Evolutionary conservation across 2,329 filamentous ascomycete genomes (phyloP).

Genomic region (Karstenula rhodostoma): DNA sequence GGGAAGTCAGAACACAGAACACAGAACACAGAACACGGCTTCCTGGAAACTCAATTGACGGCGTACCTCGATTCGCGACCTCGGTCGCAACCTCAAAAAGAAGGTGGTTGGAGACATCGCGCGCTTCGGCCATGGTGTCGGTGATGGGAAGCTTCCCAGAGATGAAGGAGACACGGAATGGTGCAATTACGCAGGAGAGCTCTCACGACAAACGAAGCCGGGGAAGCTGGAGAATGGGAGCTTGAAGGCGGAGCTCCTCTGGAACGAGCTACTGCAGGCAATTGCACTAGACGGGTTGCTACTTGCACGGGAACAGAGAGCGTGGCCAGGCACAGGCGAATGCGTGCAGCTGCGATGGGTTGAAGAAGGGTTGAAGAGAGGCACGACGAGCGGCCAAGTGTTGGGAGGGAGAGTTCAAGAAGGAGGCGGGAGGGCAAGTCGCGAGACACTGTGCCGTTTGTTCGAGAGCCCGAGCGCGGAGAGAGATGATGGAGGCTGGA

Average conservation of each 20-base stretch:
- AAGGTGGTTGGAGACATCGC: slow-evolving; percentile 92
- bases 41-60: slow-evolving; percentile 17
- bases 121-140: slow-evolving; percentile 40
- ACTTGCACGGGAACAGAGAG: slow-evolving; percentile 20
- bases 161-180: slow-evolving; percentile 19
- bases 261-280: slow-evolving; percentile 31
- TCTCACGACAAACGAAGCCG: neutral
- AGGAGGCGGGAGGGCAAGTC: slow-evolving; percentile 14
- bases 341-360: neutral
- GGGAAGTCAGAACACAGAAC: slow-evolving; percentile 27
- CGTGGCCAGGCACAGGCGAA: neutral
- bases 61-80: slow-evolving; percentile 88
- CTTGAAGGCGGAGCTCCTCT: slow-evolving; percentile 24
- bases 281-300: slow-evolving; percentile 39
- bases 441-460: slow-evolving; percentile 22
- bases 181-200: slow-evolving; percentile 4
- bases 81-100: slow-evolving; percentile 98
- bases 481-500: slow-evolving; percentile 29
- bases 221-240: slow-evolving; percentile 11
- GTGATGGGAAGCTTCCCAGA: slow-evolving; percentile 8
- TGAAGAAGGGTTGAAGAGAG: slow-evolving; percentile 10
- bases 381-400: slow-evolving; percentile 24
- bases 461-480: slow-evolving; percentile 28
- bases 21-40: slow-evolving; percentile 23
- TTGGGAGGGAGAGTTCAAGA: slow-evolving; percentile 13